Base-by-base conservation (phyloP, 345 rosid genomes). In the Eutrema heterophyllum region DNA sequence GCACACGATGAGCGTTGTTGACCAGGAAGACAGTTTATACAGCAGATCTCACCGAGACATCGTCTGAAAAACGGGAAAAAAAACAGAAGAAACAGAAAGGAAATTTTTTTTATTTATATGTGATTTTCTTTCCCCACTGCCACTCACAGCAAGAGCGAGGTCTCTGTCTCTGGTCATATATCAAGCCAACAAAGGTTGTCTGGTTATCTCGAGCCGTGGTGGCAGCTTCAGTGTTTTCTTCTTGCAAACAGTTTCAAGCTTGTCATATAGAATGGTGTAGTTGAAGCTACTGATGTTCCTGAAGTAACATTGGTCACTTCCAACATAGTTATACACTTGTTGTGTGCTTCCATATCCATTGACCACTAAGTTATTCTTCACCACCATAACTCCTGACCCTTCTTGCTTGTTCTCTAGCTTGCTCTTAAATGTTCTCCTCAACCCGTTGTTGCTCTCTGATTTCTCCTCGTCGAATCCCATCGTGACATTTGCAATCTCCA, bases 221-320 rank as follows among this genome's bases (percentile, higher is more conserved):
- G 72, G 27, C 14, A 74, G 15, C 72, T 48, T 74, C 62, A 74
- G 68, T 0, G 63, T 52, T 65, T 40, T 78, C 61, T 46, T 64
- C 61, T 76, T 39, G 69, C 90, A 88, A 4, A 59, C 45, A 70
- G 70, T 60, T 56, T 40, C 64, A 38, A 79, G 61, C 68, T 80
- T 41, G 50, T 93, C 94, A 64, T 84, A 79, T 4, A 84, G 68
- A 78, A 93, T 79, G 10, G 77, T 83, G 80, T 86, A 82, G 76
- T 86, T 89, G 24, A 79, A 87, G 81, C 89, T 89, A 80, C 94
- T 89, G 27, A 91, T 75, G 73, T 90, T 91, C 83, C 96, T 81
- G 27, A 83, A 85, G 78, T 85, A 93, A 81, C 98, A 93, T 27
- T 73, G 68, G 21, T 81, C 70, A 46, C 68, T 67, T 46, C 89